Conservation (phyloP, 257 asterid species). For the Nicotiana benthamiana region DNA sequence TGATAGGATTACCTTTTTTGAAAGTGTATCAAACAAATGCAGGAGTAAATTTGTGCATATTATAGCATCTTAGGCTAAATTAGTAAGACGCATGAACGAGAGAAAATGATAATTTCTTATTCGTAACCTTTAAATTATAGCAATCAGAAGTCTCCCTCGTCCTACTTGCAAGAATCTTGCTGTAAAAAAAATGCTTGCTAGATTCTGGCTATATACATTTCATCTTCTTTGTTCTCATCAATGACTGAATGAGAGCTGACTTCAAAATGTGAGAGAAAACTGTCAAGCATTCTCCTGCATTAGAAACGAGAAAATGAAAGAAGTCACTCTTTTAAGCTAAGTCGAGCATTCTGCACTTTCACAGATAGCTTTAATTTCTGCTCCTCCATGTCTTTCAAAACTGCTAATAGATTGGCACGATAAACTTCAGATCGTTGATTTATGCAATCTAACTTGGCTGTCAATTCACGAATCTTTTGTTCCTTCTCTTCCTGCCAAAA, state of each 20-base stretch:
- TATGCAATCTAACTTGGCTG: slow-evolving; percentile 39
- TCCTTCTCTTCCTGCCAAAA: slow-evolving; percentile 85
- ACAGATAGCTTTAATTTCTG: slow-evolving; percentile 86
- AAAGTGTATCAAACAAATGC: too few species aligned
- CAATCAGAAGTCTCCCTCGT: too few species aligned
- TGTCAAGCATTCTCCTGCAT: neutral
- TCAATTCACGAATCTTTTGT: slow-evolving; percentile 54
- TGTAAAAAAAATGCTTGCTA: too few species aligned
- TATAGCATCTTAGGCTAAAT: too few species aligned
- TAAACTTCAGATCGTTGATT: slow-evolving; percentile 65
- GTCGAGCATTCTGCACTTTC: slow-evolving; percentile 88
- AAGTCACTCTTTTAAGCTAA: slow-evolving; percentile 60
- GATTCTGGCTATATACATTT: too few species aligned
- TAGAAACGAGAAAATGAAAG: neutral
- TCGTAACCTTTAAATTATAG: too few species aligned
- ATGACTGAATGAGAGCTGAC: neutral
- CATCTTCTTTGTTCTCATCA: neutral
- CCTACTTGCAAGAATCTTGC: too few species aligned
- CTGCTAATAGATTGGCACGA: slow-evolving; percentile 66
- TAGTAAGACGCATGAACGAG: too few species aligned
- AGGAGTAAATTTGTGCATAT: too few species aligned
- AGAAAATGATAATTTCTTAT: too few species aligned
- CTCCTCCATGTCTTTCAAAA: slow-evolving; percentile 82
- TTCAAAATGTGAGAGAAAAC: neutral
- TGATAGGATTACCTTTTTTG: too few species aligned